Evolutionary conservation across 306 rosid species (phyloP).

Genomic region (Cucurbita moschata): DNA sequence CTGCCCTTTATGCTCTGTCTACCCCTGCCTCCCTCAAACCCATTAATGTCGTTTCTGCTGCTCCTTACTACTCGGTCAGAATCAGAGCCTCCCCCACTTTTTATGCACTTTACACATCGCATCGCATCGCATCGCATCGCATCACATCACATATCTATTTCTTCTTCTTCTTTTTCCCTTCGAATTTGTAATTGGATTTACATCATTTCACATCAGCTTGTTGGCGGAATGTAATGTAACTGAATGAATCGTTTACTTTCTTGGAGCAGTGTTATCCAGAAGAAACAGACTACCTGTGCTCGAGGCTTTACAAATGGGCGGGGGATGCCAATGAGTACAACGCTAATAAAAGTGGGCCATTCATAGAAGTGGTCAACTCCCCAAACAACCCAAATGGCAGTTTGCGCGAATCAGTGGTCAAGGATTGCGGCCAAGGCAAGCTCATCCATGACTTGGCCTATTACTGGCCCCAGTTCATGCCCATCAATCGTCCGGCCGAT

Average conservation of each 20-base stretch:
- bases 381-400: conserved; percentile 83
- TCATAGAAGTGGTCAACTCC: conserved; percentile 54
- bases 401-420: conserved; percentile 26
- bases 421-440: conserved; percentile 17
- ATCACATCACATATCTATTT: not conserved
- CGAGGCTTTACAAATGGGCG: conserved; percentile 50
- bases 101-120: not conserved
- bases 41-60: conserved; percentile 41
- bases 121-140: not conserved
- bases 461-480: conserved; percentile 79
- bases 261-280: conserved; percentile 37
- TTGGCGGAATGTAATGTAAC: too few species aligned
- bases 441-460: conserved; percentile 61
- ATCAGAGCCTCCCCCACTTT: not conserved
- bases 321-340: conserved; percentile 51
- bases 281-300: conserved; percentile 20
- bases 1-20: conserved; percentile 49
- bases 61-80: conserved; percentile 70
- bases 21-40: conserved; percentile 21
- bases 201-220: too few species aligned
- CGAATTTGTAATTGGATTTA: not conserved
- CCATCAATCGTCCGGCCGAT: conserved; percentile 38
- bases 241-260: too few species aligned
- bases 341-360: conserved; percentile 27
- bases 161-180: too few species aligned